Conservation (phyloP, 495 filamentous ascomycete species). For the Terfezia claveryi region DNA sequence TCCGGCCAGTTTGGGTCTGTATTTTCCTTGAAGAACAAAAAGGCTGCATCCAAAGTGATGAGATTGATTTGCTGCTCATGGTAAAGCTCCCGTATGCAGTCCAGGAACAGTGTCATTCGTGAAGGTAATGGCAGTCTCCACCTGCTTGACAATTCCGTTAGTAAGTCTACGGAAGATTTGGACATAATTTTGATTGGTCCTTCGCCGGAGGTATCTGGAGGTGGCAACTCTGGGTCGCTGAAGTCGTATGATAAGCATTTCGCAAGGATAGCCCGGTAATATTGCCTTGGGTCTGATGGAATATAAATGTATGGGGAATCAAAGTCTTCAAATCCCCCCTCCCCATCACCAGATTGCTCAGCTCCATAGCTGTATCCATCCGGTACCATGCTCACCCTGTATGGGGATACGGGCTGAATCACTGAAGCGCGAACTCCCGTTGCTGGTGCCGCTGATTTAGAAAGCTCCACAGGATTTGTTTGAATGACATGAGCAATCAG, state of each 20-base stretch:
- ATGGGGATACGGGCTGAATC: not conserved
- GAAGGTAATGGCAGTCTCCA: constrained; percentile 83
- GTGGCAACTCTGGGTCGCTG: constrained; percentile 32
- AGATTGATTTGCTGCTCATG: constrained; percentile 64
- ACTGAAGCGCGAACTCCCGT: not conserved
- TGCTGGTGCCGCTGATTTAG: constrained; percentile 26
- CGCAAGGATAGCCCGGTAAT: constrained; percentile 53
- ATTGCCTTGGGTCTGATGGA: constrained; percentile 58
- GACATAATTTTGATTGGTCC: constrained; percentile 45
- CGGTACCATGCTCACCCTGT: constrained; percentile 16
- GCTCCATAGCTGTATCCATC: constrained; percentile 33
- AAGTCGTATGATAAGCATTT: constrained; percentile 29
- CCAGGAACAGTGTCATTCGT: constrained; percentile 57
- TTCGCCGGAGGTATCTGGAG: constrained; percentile 29
- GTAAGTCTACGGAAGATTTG: constrained; percentile 56
- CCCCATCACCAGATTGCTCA: constrained; percentile 49
- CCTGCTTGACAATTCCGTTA: constrained; percentile 63
- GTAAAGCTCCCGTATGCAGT: constrained; percentile 67
- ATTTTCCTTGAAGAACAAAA: constrained; percentile 53
- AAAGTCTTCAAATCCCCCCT: constrained; percentile 24
- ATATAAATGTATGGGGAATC: constrained; percentile 60
- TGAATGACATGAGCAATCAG: constrained; percentile 82
- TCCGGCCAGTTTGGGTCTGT: constrained; percentile 30
- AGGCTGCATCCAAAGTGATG: constrained; percentile 59
- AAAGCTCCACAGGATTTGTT: constrained; percentile 55